Percentiles rank a stretch among this genome's conserved stretches.
Conservation (phyloP, 768 basidiomycete genomes). For the Amylocystis lapponica region DNA sequence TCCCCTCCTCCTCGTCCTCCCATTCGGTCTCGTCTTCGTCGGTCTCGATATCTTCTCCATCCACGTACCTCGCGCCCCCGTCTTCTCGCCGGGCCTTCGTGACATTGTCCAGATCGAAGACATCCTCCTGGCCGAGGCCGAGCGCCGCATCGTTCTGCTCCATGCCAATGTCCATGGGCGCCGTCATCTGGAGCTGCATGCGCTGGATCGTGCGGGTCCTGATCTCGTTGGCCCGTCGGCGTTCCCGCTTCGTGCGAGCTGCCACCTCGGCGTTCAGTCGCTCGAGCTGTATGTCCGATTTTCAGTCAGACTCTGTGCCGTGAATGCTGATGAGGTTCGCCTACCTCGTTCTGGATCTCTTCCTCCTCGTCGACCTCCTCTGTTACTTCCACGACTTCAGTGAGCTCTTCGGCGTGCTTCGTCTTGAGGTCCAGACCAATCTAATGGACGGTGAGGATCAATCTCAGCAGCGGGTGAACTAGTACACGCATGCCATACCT, state of each 20-base stretch:
- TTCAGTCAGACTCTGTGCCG: neutral
- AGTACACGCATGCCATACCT: conserved; percentile 52
- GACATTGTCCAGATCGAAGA: conserved; percentile 77
- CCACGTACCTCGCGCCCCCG: conserved; percentile 31
- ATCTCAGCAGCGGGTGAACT: neutral
- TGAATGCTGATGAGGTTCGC: conserved; percentile 11
- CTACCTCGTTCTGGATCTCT: conserved; percentile 84
- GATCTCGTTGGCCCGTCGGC: conserved; percentile 83
- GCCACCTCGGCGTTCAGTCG: conserved; percentile 73
- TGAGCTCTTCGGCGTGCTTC: conserved; percentile 66
- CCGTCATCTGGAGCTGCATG: conserved; percentile 96
- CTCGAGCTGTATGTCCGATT: conserved; percentile 53
- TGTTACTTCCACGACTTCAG: conserved; percentile 61
- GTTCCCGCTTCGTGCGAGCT: conserved; percentile 70
- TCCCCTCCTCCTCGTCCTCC: conserved; percentile 33
- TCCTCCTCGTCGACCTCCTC: conserved; percentile 83
- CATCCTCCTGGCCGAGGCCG: conserved; percentile 71
- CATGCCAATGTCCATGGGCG: conserved; percentile 92
- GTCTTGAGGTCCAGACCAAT: conserved; percentile 80
- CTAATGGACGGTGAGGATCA: too few species aligned
- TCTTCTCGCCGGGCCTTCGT: conserved; percentile 40
- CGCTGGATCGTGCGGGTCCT: conserved; percentile 85
- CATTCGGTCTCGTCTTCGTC: conserved; percentile 29
- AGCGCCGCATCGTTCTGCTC: conserved; percentile 76
- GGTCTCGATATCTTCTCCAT: conserved; percentile 39